Evolutionary conservation across 1,284 basidiomycete species (phyloP).

Genomic region (Leccinum subrobustum): DNA sequence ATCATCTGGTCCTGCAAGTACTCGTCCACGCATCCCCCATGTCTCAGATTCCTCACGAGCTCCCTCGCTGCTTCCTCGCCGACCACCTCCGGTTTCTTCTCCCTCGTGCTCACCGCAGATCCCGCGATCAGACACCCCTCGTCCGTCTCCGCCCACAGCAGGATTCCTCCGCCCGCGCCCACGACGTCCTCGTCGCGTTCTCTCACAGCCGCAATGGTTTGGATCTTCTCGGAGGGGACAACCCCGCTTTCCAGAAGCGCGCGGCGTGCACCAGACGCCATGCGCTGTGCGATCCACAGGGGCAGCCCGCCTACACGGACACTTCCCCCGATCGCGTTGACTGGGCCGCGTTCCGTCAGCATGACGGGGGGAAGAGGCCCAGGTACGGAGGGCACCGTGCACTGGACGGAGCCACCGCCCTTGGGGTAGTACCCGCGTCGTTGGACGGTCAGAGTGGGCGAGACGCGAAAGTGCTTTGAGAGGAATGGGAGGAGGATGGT

Average conservation of each 20-base stretch:
- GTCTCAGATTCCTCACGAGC: constrained; percentile 50
- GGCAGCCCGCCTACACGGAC: constrained; percentile 66
- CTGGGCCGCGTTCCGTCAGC: constrained; percentile 51
- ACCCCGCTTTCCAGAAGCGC: constrained; percentile 37
- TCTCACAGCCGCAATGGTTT: constrained; percentile 35
- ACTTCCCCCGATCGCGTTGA: constrained; percentile 50
- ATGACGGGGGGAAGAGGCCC: constrained; percentile 47
- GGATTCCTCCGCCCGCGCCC: constrained; percentile 65
- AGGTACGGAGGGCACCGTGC: constrained; percentile 41
- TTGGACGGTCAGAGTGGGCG: constrained; percentile 44
- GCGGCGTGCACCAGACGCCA: constrained; percentile 50
- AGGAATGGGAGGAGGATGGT: constrained; percentile 67
- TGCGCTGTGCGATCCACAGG: constrained; percentile 46
- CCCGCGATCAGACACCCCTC: constrained; percentile 64
- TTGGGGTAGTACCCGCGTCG: constrained; percentile 67
- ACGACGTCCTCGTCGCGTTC: constrained; percentile 48
- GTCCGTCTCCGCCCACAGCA: constrained; percentile 69
- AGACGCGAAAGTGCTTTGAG: constrained; percentile 49
- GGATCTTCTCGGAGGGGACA: constrained; percentile 32
- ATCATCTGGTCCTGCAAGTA: constrained; percentile 72
- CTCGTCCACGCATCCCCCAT: constrained; percentile 70
- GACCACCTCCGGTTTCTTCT: constrained; percentile 42
- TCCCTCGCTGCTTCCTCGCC: constrained; percentile 60
- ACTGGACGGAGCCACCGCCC: constrained; percentile 61
- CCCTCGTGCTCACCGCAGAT: constrained; percentile 57